Evolutionary conservation across 768 basidiomycete genomes (phyloP).

Genomic region (Lepiota brunneoincarnata): DNA sequence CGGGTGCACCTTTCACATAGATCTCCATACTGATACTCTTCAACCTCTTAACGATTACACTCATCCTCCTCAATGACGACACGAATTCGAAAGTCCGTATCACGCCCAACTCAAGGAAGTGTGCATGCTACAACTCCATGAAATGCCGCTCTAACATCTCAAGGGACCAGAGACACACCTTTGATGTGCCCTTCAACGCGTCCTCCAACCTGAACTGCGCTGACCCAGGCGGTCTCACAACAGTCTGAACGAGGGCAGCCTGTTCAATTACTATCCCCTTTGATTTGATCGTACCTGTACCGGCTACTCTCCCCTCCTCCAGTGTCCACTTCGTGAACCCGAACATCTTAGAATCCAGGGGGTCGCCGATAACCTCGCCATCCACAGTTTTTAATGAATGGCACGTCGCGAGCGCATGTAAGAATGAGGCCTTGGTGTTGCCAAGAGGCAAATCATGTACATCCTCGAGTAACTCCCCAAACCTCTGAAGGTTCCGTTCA

Average conservation of each 20-base stretch:
- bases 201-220: conserved; percentile 89
- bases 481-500: conserved; percentile 71
- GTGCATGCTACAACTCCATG: conserved; percentile 65
- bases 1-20: conserved; percentile 99
- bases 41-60: conserved; percentile 93
- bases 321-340: conserved; percentile 94
- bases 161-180: conserved; percentile 40
- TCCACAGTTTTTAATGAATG: conserved; percentile 93
- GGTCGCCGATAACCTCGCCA: conserved; percentile 89
- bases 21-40: conserved; percentile 96
- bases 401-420: conserved; percentile 94
- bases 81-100: conserved; percentile 97
- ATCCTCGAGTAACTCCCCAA: conserved; percentile 88
- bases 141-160: background rate
- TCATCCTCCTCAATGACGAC: conserved; percentile 91
- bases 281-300: conserved; percentile 68
- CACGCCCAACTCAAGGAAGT: conserved; percentile 96
- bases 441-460: conserved; percentile 79
- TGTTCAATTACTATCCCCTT: conserved; percentile 65
- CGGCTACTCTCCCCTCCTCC: conserved; percentile 81
- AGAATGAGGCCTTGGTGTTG: conserved; percentile 74
- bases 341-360: conserved; percentile 97
- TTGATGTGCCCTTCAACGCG: conserved; percentile 79
- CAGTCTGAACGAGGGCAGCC: conserved; percentile 90
- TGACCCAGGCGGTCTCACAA: conserved; percentile 94